Evolutionary conservation across 1,284 basidiomycete genomes (phyloP).

Genomic region (Sporisorium sorghi): DNA sequence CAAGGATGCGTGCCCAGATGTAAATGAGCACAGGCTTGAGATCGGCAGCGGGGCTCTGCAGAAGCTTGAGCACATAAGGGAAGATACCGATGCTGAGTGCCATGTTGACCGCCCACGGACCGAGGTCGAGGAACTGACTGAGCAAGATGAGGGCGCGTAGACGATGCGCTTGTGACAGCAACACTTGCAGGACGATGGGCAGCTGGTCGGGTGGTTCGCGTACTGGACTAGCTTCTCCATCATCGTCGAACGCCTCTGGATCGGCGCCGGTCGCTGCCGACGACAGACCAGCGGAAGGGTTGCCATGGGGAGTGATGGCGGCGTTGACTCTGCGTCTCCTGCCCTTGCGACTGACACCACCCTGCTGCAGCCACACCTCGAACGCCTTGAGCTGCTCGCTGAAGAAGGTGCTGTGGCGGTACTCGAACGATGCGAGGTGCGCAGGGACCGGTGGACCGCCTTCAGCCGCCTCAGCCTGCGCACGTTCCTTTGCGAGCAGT

Average conservation of each 20-base stretch:
- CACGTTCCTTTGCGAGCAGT: constrained; percentile 78
- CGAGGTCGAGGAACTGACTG: constrained; percentile 96
- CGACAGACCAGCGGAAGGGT: constrained; percentile 44
- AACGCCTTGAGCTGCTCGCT: constrained; percentile 96
- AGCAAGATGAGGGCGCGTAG: constrained; percentile 94
- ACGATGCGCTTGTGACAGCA: constrained; percentile 94
- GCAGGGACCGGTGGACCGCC: constrained; percentile 67
- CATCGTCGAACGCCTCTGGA: constrained; percentile 70
- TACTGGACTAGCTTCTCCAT: constrained; percentile 73
- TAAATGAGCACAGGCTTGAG: constrained; percentile 98
- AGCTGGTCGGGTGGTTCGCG: constrained; percentile 91
- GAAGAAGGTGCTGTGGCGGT: constrained; percentile 93
- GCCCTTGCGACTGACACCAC: constrained; percentile 70
- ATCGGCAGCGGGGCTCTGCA: constrained; percentile 93
- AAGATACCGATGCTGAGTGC: constrained; percentile 99
- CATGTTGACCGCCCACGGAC: constrained; percentile 97
- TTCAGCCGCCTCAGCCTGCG: constrained; percentile 70
- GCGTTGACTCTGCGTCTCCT: constrained; percentile 59
- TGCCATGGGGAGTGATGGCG: constrained; percentile 47
- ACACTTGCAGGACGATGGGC: constrained; percentile 95
- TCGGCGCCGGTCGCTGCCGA: constrained; percentile 40
- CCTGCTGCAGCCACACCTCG: constrained; percentile 86
- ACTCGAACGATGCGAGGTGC: constrained; percentile 72
- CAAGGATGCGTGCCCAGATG: constrained; percentile 97
- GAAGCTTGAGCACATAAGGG: constrained; percentile 95